These are phyloP conservation scores for Rosa persica DNA, from an alignment of 306 rosid genomes.

Conservation along the genomic window DNA sequence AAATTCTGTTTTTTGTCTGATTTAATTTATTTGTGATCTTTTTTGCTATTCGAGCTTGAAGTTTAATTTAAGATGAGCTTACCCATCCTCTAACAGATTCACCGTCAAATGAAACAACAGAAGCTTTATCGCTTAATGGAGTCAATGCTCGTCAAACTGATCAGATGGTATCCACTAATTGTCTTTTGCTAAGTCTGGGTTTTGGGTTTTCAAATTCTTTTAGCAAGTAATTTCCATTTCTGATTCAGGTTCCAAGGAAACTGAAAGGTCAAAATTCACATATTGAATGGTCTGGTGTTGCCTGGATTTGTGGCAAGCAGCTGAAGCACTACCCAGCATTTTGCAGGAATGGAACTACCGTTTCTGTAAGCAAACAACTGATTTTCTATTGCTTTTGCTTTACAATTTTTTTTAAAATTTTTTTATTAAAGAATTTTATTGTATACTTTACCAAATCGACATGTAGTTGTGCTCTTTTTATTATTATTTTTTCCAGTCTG, in stretches of 20 bases:
- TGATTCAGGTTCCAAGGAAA: constrained; percentile 60
- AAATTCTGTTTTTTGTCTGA: not conserved
- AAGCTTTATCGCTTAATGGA: constrained; percentile 35
- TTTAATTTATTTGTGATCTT: not conserved
- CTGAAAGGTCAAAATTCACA: constrained; percentile 56
- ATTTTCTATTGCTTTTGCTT: not conserved
- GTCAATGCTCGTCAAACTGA: constrained; percentile 33
- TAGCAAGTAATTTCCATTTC: constrained; percentile 20
- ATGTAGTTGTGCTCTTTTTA: not conserved
- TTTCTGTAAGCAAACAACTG: constrained; percentile 49
- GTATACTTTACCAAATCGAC: not conserved
- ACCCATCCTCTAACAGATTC: constrained; percentile 46
- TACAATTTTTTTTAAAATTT: not conserved
- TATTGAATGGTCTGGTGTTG: constrained; percentile 69
- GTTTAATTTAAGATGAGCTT: constrained; percentile 12
- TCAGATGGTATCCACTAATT: constrained; percentile 48
- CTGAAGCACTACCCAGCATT: constrained; percentile 77
- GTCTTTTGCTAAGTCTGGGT: constrained; percentile 17
- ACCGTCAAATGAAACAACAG: constrained; percentile 34
- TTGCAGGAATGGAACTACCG: constrained; percentile 51
- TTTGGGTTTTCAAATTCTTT: constrained; percentile 4
- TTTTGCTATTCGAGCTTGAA: not conserved
- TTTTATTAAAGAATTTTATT: not conserved
- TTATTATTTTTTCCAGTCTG: not conserved
- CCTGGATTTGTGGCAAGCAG: constrained; percentile 75